A percentile compares a stretch with the other conserved stretches of the same genome.
phyloP scores from a whole-genome alignment of 768 basidiomycete genomes.

The Grammothele lineata region DNA sequence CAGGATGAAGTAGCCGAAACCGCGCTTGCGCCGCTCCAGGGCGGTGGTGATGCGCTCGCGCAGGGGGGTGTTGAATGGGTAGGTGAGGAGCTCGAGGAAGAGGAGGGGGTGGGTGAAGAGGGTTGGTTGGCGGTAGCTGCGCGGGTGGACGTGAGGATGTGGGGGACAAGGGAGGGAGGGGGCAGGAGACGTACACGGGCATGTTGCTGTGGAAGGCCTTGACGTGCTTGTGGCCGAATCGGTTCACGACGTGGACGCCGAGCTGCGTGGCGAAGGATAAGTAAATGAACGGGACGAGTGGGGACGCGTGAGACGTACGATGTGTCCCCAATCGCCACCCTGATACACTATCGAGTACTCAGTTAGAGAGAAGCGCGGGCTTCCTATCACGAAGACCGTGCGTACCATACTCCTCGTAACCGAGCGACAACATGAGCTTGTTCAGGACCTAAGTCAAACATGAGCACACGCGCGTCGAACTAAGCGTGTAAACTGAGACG shows the following conservation, averaged over 20 bases:
- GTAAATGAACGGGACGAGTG: neutral
- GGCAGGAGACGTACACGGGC: constrained; percentile 30
- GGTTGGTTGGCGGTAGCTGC: constrained; percentile 24
- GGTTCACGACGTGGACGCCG: constrained; percentile 27
- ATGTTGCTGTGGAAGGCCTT: constrained; percentile 54
- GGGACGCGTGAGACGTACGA: constrained; percentile 23
- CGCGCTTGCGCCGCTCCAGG: constrained; percentile 17
- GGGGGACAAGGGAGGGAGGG: neutral
- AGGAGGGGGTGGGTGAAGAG: constrained; percentile 22
- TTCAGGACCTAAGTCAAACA: constrained; percentile 12
- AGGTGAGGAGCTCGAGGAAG: constrained; percentile 26
- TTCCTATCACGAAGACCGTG: no score
- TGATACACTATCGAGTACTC: constrained; percentile 48
- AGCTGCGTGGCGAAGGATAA: constrained; percentile 26
- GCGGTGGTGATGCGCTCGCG: constrained; percentile 20
- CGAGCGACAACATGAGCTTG: constrained; percentile 27
- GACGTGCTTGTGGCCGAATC: constrained; percentile 37
- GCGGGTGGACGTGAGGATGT: neutral
- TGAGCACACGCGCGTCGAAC: neutral
- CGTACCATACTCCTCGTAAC: constrained; percentile 24
- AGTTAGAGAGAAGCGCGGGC: neutral
- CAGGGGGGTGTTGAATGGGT: constrained; percentile 27
- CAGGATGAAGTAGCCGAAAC: constrained; percentile 27
- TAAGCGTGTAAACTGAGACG: neutral
- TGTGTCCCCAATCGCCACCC: constrained; percentile 45